Base-by-base conservation (phyloP, 345 rosid genomes). In the Chamaenerion angustifolium region DNA sequence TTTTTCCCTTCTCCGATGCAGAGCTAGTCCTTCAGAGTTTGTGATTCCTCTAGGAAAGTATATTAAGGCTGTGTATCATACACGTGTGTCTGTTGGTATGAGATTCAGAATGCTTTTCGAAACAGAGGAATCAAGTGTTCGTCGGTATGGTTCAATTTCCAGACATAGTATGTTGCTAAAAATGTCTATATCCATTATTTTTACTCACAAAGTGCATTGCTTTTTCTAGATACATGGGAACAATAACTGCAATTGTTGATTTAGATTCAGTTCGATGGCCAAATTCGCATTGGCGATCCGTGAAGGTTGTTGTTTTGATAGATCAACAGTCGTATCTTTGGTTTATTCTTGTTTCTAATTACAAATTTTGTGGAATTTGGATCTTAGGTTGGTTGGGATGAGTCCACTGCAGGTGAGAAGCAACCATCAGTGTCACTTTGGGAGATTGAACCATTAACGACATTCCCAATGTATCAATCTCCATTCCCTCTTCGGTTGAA, bases 281-380 rank as follows among this genome's bases (percentile, higher is more conserved):
- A 44, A 76, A 82, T 64, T 82, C 90, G 2, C 71, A 82, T 64
- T 82, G 90, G 90, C 83, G 85, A 49, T 79, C 80, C 19, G 74
- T 78, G 16, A 74, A 78, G 83, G 83, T 78, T 45, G 37, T 31
- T 31, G 5, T 31, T 31, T 31, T 31, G 37, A 31, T 31, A 31
- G 6, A 31, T 31, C 37, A 31, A 31, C 37, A 5, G 8, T 31
- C 7, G 37, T 31, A 31, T 31, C 37, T 31, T 31, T 31, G 5
- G 37, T 31, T 31, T 31, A 2, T 31, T 31, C 37, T 5, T 8
- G 6, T 31, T 31, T 31, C 10, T 31, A 31, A 31, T 31, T 5
- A 8, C 37, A 31, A 31, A 3, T 31, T 31, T 31, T 31, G 37
- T 31, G 37, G 37, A 31, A 31, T 31, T 31, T 31, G 37, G 7